A percentile compares a stretch with the other conserved stretches of the same genome.
These are phyloP conservation scores for Lasiosphaeria ovina DNA, from an alignment of 495 filamentous ascomycete species.

Conservation along the genomic window DNA sequence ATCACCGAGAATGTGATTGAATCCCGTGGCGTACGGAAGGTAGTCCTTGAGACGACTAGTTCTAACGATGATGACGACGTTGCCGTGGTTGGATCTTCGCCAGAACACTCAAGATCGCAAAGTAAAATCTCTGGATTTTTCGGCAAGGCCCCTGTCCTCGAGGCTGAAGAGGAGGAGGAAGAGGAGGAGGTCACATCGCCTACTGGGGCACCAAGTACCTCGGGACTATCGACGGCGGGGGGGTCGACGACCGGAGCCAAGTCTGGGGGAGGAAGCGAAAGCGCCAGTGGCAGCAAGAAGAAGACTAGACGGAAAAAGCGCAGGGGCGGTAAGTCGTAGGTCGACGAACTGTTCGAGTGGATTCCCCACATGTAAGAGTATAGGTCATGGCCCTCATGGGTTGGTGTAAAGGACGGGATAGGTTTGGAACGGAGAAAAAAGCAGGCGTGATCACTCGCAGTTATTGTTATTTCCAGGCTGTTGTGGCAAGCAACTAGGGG, in stretches of 20 bases:
- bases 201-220: conserved; percentile 13
- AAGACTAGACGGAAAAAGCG: conserved; percentile 44
- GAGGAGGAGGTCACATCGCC: conserved; percentile 16
- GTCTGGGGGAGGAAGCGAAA: conserved; percentile 11
- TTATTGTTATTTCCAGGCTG: no score
- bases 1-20: conserved; percentile 88
- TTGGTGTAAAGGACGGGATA: not conserved
- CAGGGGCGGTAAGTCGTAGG: conserved; percentile 41
- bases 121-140: not conserved
- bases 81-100: conserved; percentile 12
- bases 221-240: conserved; percentile 18
- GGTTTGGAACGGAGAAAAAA: no score
- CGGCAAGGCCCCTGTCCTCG: not conserved
- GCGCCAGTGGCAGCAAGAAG: conserved; percentile 26
- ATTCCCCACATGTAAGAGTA: conserved; percentile 16
- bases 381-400: not conserved
- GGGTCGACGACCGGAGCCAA: conserved; percentile 11
- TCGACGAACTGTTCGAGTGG: conserved; percentile 24
- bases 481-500: no score
- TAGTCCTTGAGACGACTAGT: conserved; percentile 73
- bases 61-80: conserved; percentile 37
- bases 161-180: conserved; percentile 23
- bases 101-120: conserved; percentile 16
- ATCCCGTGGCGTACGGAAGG: conserved; percentile 76
- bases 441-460: no score